Conservation (phyloP, 441 rosid species). For the Adansonia madagascariensis region DNA sequence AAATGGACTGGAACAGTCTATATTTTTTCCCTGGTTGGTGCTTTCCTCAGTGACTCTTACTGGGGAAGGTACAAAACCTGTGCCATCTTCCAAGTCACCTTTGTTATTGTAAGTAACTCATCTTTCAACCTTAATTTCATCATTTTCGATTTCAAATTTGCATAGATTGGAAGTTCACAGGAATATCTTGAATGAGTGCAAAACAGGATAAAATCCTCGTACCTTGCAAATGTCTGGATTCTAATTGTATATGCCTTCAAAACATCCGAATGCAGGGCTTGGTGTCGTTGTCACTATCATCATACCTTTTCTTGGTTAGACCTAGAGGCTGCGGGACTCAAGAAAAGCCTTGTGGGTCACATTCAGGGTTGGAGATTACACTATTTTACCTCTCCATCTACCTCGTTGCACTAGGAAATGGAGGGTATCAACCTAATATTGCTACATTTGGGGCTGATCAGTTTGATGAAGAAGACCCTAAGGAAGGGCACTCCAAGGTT, state of each 20-base stretch:
- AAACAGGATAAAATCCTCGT: too few species aligned
- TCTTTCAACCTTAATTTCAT: neutral
- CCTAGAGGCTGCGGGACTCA: constrained; percentile 86
- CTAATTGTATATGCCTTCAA: constrained; percentile 11
- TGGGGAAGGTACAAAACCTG: constrained; percentile 99
- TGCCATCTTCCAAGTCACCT: constrained; percentile 91
- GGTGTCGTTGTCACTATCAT: constrained; percentile 69
- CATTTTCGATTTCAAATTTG: neutral
- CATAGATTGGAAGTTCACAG: neutral
- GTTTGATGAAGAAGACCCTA: constrained; percentile 84
- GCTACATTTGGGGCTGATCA: constrained; percentile 98
- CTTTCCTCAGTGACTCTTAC: constrained; percentile 94
- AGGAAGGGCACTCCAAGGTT: constrained; percentile 78
- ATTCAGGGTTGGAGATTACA: constrained; percentile 59
- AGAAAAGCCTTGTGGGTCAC: constrained; percentile 65
- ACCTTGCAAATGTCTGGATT: neutral
- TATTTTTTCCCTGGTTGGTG: constrained; percentile 93
- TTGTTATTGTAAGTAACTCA: constrained; percentile 79
- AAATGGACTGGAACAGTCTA: constrained; percentile 99
- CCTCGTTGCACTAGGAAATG: constrained; percentile 87
- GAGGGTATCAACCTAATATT: constrained; percentile 92
- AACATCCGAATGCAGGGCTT: constrained; percentile 57
- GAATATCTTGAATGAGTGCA: neutral
- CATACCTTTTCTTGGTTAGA: constrained; percentile 72
- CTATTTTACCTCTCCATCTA: constrained; percentile 87